Evolutionary conservation across 441 rosid species (phyloP).

Genomic region (Erodium moschatum): DNA sequence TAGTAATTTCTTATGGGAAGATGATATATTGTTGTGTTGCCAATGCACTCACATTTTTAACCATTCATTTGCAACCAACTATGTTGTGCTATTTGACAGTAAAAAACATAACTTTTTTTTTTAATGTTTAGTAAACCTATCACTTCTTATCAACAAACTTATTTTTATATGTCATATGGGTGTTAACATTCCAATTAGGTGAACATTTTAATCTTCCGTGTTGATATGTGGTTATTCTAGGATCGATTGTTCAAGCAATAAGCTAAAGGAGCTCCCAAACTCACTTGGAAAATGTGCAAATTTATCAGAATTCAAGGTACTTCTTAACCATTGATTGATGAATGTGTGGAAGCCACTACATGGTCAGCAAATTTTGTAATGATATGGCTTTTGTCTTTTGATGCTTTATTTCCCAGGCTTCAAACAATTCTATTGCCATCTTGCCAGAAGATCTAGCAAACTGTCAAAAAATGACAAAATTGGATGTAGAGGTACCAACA

Average conservation of each 20-base stretch:
- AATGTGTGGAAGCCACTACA: neutral
- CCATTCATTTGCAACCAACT: neutral
- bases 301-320: constrained; percentile 79
- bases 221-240: constrained; percentile 36
- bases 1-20: neutral
- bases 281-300: constrained; percentile 64
- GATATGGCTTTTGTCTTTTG: constrained; percentile 9
- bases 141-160: neutral
- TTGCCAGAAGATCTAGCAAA: constrained; percentile 64
- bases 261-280: constrained; percentile 61
- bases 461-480: constrained; percentile 61
- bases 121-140: neutral
- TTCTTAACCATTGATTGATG: constrained; percentile 13
- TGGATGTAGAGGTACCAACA: constrained; percentile 66
- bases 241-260: constrained; percentile 80
- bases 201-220: neutral
- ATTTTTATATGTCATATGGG: neutral
- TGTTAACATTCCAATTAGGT: neutral
- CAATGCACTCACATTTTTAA: neutral
- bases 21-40: neutral
- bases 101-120: neutral
- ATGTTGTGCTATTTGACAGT: neutral
- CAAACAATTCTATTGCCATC: constrained; percentile 55
- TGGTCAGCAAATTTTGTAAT: neutral
- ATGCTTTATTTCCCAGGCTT: constrained; percentile 38